Base-by-base conservation (phyloP, 176 grass and related monocot species). In the Musa acuminata region DNA sequence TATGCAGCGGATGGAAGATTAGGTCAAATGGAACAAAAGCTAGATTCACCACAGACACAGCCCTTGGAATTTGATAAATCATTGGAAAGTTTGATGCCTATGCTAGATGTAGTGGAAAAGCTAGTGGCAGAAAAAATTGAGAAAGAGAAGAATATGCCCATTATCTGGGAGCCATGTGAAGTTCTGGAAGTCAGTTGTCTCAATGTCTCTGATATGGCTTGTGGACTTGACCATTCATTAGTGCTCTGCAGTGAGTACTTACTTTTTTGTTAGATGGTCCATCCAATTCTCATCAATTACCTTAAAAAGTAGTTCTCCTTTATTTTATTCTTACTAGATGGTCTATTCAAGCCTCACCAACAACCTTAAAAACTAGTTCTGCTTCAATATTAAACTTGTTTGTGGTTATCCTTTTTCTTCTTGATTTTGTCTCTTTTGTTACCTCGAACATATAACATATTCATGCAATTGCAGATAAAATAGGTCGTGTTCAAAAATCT, bases 191-290 rank as follows among this genome's bases (percentile, higher is more conserved):
- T 81, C 13, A 82, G 63, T 53, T 27, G 62, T 86, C 62, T 82
- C 72, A 80, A 72, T 52, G 90, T 93, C 72, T 97, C 87, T 79
- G 94, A 93, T 43, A 27, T 97, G 19, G 86, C 90, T 71, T 97
- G 94, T 80, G 90, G 94, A 49, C 94, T 93, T 58, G 90, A 93
- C 75, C 94, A 97, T 82, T 89, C 94, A 69, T 76, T 97, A 67
- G 72, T 93, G 73, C 49, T 97, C 49, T 82, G 86, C 65, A 60
- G 94, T 97, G 78, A 88, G 90, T 88, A 65, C 82, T 82, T 74
- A 13, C 26, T 79, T 76, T 24, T 49, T 57, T 49, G 27, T 51
- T n/a, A 43, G 25, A 43, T 62, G 71, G 21, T 69, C 43, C n/a
- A 8, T 9, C 8, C 25, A 57, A 43, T 6, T 43, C 35, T 43